Evolutionary conservation across 495 filamentous ascomycete species (phyloP), one percentile per base, ranked within the genome.

Genomic region (Opeltia flavorubescens): DNA sequence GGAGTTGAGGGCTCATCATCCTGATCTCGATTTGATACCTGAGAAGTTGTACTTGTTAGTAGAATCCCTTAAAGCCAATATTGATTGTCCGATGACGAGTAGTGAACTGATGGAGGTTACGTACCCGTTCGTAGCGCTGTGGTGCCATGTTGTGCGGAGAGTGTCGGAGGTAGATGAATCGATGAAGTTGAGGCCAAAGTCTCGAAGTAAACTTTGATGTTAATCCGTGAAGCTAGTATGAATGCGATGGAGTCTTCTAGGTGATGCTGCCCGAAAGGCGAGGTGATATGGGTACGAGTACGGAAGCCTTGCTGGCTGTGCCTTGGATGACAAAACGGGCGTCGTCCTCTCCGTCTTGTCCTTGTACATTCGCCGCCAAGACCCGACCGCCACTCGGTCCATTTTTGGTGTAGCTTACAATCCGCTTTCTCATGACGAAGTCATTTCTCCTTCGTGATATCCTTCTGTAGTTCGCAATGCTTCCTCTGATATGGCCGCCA

Each of bases 81-180:
- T 30, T 40, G 34, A 13, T 43, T 25, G 25, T 38, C 20, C 29
- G 35, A 43, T 12, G 43, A n/a, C n/a, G n/a, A n/a, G 11, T 11
- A 18, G 15, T 20, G n/a, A 15, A 52, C 23, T 35, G 20, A 29
- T 38, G 36, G 48, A 54, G 51, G 44, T 50, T 21, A 67, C 80
- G 48, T 75, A 91, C 86, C 72, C 84, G 71, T 65, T 89, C 82
- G 66, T 95, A 95, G 49, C 83, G 79, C 68, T 86, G 84, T 59
- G 83, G 71, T 72, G 81, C 86, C 71, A 78, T 86, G 62, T 62
- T 68, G 68, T 68, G 68, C 62, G 60, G 12, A 6, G 13, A 41
- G 38, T 25, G 6, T 6, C 29, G 6, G 21, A 23, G 18, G 21
- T 18, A 0, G 20, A 41, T 17, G 12, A 25, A 0, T 4, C 0